A percentile compares a stretch with the other conserved stretches of the same genome.
These are phyloP conservation scores for Pseudozyma flocculosa DNA, from an alignment of 1,284 basidiomycete genomes.

Conservation along the genomic window DNA sequence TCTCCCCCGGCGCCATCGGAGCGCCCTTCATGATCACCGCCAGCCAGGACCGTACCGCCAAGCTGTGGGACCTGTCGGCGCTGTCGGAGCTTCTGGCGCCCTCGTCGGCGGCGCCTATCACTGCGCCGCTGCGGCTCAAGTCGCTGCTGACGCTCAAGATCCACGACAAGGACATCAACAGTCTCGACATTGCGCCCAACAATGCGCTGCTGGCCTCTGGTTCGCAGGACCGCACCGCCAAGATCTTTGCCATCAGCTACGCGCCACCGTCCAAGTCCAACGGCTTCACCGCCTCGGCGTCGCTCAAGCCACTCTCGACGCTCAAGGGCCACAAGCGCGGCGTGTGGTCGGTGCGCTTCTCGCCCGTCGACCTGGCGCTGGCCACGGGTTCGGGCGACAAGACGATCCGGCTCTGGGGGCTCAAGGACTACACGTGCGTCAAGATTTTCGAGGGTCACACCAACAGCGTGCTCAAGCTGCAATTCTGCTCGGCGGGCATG, in stretches of 20 bases:
- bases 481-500: slow-evolving; percentile 79
- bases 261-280: slow-evolving; percentile 53
- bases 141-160: slow-evolving; percentile 87
- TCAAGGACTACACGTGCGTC: slow-evolving; percentile 63
- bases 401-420: slow-evolving; percentile 87
- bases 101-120: not conserved
- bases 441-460: slow-evolving; percentile 71
- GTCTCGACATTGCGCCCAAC: slow-evolving; percentile 88
- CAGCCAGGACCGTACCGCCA: slow-evolving; percentile 93
- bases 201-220: slow-evolving; percentile 86
- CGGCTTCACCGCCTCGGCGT: slow-evolving; percentile 28
- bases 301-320: slow-evolving; percentile 74
- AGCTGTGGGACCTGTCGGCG: slow-evolving; percentile 80
- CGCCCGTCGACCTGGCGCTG: slow-evolving; percentile 76
- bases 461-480: slow-evolving; percentile 90
- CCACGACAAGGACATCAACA: slow-evolving; percentile 98
- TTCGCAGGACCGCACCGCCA: slow-evolving; percentile 92
- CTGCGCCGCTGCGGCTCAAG: slow-evolving; percentile 62
- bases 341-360: slow-evolving; percentile 91
- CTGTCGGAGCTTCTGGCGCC: slow-evolving; percentile 17
- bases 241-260: slow-evolving; percentile 79
- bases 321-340: slow-evolving; percentile 96
- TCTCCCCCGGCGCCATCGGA: slow-evolving; percentile 5
- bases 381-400: slow-evolving; percentile 94
- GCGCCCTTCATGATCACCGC: slow-evolving; percentile 71